These are phyloP conservation scores for Cucurbita maxima DNA, from an alignment of 306 rosid genomes.

Conservation along the genomic window DNA sequence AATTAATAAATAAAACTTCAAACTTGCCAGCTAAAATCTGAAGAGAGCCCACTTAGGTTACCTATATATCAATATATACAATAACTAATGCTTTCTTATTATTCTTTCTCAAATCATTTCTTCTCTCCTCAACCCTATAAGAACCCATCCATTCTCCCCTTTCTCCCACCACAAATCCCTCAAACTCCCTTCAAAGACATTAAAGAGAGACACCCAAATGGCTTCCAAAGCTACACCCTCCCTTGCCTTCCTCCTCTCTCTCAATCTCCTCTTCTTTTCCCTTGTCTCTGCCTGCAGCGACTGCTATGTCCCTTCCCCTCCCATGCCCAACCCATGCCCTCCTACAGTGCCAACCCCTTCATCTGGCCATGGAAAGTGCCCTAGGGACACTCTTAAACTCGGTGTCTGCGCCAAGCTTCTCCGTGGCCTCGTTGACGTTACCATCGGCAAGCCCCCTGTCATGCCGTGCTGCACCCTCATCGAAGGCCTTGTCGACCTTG, in stretches of 20 bases:
- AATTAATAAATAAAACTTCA: too few species aligned
- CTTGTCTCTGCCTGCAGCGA: background rate
- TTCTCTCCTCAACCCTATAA: background rate
- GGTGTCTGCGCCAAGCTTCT: conserved; percentile 51
- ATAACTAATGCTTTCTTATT: too few species aligned
- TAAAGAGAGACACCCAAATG: background rate
- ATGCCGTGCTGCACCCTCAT: conserved; percentile 50
- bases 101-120: background rate
- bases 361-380: conserved; percentile 17
- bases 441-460: conserved; percentile 40
- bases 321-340: background rate
- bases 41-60: conserved; percentile 16
- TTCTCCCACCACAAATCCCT: background rate
- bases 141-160: background rate
- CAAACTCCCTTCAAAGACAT: background rate
- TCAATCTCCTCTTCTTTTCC: background rate
- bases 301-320: background rate
- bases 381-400: conserved; percentile 43
- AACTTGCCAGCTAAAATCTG: conserved; percentile 21
- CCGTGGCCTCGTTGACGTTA: conserved; percentile 29
- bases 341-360: background rate
- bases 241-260: background rate
- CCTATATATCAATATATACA: too few species aligned
- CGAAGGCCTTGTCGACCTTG: conserved; percentile 59
- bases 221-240: conserved; percentile 4